These are phyloP conservation scores for Agrocybe praecox DNA, from an alignment of 768 basidiomycete genomes.

Conservation along the genomic window DNA sequence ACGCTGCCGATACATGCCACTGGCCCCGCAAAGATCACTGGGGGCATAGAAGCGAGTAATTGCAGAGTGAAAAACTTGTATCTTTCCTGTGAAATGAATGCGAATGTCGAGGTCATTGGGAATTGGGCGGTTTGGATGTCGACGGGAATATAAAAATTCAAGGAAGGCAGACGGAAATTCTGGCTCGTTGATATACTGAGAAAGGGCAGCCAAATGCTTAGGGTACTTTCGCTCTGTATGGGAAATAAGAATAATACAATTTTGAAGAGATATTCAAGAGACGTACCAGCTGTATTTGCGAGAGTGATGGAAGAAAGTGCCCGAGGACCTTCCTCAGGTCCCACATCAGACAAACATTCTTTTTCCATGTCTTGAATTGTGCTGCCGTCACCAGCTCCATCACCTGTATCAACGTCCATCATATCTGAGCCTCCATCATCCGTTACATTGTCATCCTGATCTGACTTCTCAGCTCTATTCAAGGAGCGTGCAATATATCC, in stretches of 20 bases:
- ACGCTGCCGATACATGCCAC: conserved; percentile 27
- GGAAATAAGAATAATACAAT: neutral
- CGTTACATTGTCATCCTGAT: neutral
- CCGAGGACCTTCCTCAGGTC: conserved; percentile 7
- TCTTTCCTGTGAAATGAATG: conserved; percentile 17
- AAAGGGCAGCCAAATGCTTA: conserved; percentile 10
- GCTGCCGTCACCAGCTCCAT: too few species aligned
- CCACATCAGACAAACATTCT: conserved; percentile 6
- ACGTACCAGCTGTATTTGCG: conserved; percentile 1
- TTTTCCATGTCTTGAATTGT: neutral
- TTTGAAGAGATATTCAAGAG: neutral
- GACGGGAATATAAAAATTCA: conserved; percentile 12
- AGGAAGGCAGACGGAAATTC: conserved; percentile 10
- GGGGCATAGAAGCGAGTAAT: conserved; percentile 27
- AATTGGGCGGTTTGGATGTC: conserved; percentile 6
- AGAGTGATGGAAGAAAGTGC: conserved; percentile 8
- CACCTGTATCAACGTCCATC: neutral
- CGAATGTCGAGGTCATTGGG: conserved; percentile 4
- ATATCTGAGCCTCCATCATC: neutral
- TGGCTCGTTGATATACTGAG: conserved; percentile 14
- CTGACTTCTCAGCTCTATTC: neutral
- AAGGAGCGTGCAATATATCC: neutral
- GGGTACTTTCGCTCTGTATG: conserved; percentile 19
- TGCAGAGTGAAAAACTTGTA: conserved; percentile 28
- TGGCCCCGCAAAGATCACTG: conserved; percentile 28